These are phyloP conservation scores for Thielaviopsis punctulata DNA, from an alignment of 2,329 filamentous ascomycete genomes.

Conservation along the genomic window DNA sequence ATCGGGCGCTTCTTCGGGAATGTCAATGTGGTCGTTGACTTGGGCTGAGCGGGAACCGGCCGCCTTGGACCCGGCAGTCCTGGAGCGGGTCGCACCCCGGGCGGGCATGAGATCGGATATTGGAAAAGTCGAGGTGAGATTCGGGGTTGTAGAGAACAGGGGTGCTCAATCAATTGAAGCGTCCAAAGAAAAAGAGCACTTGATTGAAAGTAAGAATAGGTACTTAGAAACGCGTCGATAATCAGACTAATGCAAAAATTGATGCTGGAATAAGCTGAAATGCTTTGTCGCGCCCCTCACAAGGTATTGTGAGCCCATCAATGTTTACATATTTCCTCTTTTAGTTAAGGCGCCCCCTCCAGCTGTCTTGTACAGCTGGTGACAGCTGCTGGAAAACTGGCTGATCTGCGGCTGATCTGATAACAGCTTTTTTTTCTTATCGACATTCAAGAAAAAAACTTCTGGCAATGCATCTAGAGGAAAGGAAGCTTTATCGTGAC, in stretches of 20 bases:
- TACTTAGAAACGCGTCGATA: not conserved
- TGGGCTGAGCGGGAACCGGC: constrained; percentile 27
- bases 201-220: too few relatives aligned
- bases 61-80: constrained; percentile 24
- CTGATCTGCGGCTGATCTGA: constrained; percentile 7
- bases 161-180: too few relatives aligned
- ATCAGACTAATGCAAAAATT: not conserved
- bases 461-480: not conserved
- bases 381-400: not conserved
- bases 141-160: not conserved
- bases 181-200: not conserved
- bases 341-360: constrained; percentile 1
- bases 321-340: constrained; percentile 12
- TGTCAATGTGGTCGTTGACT: constrained; percentile 20
- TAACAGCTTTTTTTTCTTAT: constrained; percentile 11
- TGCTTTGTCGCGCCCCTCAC: constrained; percentile 3
- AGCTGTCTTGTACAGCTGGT: not conserved
- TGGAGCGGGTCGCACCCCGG: constrained; percentile 29
- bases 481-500: too few relatives aligned
- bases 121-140: not conserved
- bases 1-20: constrained; percentile 56
- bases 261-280: not conserved
- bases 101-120: constrained; percentile 36
- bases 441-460: constrained; percentile 7
- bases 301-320: not conserved